phyloP scores from a whole-genome alignment of 2,329 filamentous ascomycete species.

The Juglanconis juglandina region DNA sequence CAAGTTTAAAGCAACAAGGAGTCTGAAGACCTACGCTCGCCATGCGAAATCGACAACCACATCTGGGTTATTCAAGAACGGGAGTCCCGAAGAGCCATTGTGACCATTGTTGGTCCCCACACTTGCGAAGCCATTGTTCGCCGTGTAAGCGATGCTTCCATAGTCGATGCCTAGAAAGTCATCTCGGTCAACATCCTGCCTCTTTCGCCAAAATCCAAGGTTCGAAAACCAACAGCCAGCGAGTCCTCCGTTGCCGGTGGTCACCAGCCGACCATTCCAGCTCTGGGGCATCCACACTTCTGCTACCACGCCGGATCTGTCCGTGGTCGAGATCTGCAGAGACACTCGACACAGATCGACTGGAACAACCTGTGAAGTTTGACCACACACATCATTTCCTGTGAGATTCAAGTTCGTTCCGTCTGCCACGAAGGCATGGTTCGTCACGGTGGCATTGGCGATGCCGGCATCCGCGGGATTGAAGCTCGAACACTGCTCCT shows the following conservation, averaged over 20 bases:
- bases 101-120: conserved; percentile 51
- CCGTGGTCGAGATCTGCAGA: conserved; percentile 27
- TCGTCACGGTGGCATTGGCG: conserved; percentile 6
- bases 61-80: conserved; percentile 34
- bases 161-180: conserved; percentile 36
- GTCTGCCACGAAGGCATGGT: conserved; percentile 8
- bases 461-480: background rate
- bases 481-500: conserved; percentile 1
- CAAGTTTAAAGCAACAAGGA: no score
- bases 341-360: conserved; percentile 27
- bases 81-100: conserved; percentile 36
- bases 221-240: conserved; percentile 35
- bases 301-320: conserved; percentile 40
- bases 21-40: conserved; percentile 23
- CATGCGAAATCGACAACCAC: conserved; percentile 35
- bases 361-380: conserved; percentile 14
- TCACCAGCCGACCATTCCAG: conserved; percentile 44
- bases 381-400: conserved; percentile 32
- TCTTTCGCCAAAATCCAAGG: no score
- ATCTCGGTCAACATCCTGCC: background rate
- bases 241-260: conserved; percentile 47
- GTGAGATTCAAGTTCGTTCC: conserved; percentile 33
- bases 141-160: conserved; percentile 43
- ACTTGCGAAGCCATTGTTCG: conserved; percentile 41
- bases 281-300: conserved; percentile 46